Conservation (phyloP, 371 early-diverging fungal species). For the Coemansia sp. region DNA sequence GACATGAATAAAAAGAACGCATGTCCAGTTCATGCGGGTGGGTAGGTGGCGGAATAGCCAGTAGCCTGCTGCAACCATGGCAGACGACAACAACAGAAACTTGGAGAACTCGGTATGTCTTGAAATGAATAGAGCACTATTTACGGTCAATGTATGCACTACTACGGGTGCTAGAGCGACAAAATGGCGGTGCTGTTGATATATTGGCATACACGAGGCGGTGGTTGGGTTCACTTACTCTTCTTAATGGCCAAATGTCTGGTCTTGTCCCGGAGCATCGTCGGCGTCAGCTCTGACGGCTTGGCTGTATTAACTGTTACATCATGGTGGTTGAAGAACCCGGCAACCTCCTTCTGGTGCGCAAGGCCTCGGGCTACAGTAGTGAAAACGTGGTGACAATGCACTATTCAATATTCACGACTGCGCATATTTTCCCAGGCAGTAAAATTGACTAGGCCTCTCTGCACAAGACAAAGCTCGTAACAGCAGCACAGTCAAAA, state of each 20-base stretch:
- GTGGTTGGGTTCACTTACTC: constrained; percentile 15
- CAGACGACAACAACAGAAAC: neutral
- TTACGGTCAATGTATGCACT: neutral
- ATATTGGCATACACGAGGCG: neutral
- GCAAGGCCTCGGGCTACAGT: constrained; percentile 46
- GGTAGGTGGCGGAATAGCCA: neutral
- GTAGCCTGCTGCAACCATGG: neutral
- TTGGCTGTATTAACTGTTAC: constrained; percentile 44
- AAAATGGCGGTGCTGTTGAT: neutral
- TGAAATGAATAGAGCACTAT: neutral
- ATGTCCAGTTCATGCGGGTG: neutral
- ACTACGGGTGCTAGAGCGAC: neutral
- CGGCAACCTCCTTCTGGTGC: constrained; percentile 41
- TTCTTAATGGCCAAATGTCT: constrained; percentile 41
- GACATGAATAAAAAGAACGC: constrained; percentile 4
- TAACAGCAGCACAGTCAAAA: neutral
- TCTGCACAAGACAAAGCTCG: neutral
- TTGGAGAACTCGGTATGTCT: neutral
- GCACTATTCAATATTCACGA: neutral
- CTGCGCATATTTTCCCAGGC: constrained; percentile 2
- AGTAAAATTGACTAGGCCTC: neutral
- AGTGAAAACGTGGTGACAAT: neutral
- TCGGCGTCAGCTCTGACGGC: constrained; percentile 43
- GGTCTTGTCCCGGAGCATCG: constrained; percentile 43
- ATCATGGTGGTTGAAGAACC: constrained; percentile 40